Conservation (phyloP, 306 rosid species). For the Lathyrus sativus region DNA sequence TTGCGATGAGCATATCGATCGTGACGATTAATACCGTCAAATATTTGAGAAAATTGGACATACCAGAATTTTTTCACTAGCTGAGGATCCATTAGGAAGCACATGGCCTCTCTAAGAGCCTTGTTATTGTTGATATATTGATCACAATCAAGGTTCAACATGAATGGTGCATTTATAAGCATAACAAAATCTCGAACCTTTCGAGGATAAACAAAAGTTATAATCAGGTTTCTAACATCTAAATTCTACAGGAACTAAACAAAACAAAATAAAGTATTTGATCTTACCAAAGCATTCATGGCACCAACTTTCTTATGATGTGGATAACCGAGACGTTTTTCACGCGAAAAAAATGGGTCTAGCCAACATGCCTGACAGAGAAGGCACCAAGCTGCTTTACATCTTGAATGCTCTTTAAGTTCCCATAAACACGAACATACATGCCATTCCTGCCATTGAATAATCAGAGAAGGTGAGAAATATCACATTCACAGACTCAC, state of each 20-base stretch:
- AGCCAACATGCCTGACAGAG: constrained; percentile 68
- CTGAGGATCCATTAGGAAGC: constrained; percentile 86
- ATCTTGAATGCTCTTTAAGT: constrained; percentile 79
- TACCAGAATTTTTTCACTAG: constrained; percentile 77
- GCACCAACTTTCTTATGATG: constrained; percentile 98
- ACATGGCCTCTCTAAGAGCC: constrained; percentile 90
- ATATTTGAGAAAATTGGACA: constrained; percentile 95
- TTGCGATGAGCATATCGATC: constrained; percentile 94
- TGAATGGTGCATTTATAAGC: constrained; percentile 87
- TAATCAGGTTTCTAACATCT: background rate
- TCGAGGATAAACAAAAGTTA: constrained; percentile 30
- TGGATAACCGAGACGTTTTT: constrained; percentile 85
- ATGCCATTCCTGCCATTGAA: constrained; percentile 47
- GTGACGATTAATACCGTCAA: constrained; percentile 90
- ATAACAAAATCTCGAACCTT: constrained; percentile 71
- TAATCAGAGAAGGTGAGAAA: too few species aligned
- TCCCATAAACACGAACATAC: constrained; percentile 74
- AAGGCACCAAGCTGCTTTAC: constrained; percentile 69
- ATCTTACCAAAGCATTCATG: constrained; percentile 84
- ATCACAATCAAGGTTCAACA: constrained; percentile 88
- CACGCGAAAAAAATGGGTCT: constrained; percentile 50
- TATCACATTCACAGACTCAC: too few species aligned
- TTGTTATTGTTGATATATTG: constrained; percentile 87
- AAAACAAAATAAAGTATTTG: constrained; percentile 20
- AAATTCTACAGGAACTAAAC: constrained; percentile 1